Base-by-base conservation (phyloP, 805 yeast genomes). In the Komagataella mondaviorum region DNA sequence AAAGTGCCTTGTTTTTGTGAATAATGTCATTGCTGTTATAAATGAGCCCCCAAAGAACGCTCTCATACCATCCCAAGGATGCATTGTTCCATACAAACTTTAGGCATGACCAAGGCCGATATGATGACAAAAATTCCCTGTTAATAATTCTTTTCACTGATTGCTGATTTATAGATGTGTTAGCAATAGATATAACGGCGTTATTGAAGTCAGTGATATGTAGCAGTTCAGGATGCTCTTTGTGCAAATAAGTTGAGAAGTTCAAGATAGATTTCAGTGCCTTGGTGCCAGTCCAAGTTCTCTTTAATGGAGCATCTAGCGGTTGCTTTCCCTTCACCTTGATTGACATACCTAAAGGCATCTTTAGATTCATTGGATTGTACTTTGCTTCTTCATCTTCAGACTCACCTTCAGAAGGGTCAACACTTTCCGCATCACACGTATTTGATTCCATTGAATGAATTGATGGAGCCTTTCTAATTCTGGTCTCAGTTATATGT, bases 41-140 rank as follows among this genome's bases (percentile, higher is more conserved):
- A 0, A 84, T 72, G 36, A 70, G 66, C 1, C 81, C 78, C 81
- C 86, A 84, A 23, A 86, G 58, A 7, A 84, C 67, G 4, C 85
- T 74, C 45, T 75, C 71, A 63, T 86, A 86, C 95, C 95, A 87
- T 0, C 89, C 90, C 22, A 85, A 66, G 0, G 87, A 80, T 22
- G 72, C 60, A 51, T 67, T 68, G 45, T 77, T 74, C 95, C 95
- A 87, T 4, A 67, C 62, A 56, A 86, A 83, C 53, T 62, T 69
- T 55, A 83, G 66, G 3, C 74, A 69, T 49, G 69, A 72, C 55
- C 78, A 71, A 2, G 69, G 67, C 0, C 73, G 64, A 16, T 63
- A 65, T 3, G 50, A 16, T 0, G 77, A 73, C 36, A 72, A 58
- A 54, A 69, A 77, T 54, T 78, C 80, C 50, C 69, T 44, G 20